phyloP scores from a whole-genome alignment of 768 basidiomycete species.

The Podaxis sp. region DNA sequence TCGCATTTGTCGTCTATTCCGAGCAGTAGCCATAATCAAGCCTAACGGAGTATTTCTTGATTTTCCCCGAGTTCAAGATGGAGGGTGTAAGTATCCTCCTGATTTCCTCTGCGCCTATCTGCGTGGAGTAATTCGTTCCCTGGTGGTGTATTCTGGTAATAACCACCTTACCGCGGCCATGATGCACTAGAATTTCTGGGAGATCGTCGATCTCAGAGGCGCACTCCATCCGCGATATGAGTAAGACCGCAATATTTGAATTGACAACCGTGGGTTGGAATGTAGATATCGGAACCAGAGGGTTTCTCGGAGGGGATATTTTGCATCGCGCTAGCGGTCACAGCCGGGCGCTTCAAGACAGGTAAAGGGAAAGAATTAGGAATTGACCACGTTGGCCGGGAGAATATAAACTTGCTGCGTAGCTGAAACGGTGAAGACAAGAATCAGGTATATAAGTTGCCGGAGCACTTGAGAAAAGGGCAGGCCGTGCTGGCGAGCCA shows the following conservation, averaged over 20 bases:
- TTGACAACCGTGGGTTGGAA: not conserved
- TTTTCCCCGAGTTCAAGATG: not conserved
- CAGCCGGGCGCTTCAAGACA: too few relatives aligned
- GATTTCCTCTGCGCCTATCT: not conserved
- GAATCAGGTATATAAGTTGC: too few relatives aligned
- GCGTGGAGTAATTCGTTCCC: not conserved
- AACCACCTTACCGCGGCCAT: not conserved
- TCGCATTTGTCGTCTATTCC: not conserved
- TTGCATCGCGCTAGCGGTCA: not conserved
- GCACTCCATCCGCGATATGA: not conserved
- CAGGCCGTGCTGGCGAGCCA: not conserved
- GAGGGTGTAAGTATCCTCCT: not conserved
- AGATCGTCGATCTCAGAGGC: constrained; percentile 2
- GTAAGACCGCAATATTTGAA: not conserved
- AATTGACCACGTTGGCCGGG: not conserved
- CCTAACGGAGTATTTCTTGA: not conserved
- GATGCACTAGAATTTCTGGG: not conserved
- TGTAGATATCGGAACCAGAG: not conserved
- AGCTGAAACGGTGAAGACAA: not conserved
- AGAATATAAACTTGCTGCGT: not conserved
- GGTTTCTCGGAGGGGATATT: not conserved
- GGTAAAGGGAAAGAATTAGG: too few relatives aligned
- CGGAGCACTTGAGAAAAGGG: not conserved
- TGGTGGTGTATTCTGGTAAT: not conserved
- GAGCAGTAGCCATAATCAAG: not conserved